Conservation (phyloP, 2,329 filamentous ascomycete species). For the Penicillium digitatum region DNA sequence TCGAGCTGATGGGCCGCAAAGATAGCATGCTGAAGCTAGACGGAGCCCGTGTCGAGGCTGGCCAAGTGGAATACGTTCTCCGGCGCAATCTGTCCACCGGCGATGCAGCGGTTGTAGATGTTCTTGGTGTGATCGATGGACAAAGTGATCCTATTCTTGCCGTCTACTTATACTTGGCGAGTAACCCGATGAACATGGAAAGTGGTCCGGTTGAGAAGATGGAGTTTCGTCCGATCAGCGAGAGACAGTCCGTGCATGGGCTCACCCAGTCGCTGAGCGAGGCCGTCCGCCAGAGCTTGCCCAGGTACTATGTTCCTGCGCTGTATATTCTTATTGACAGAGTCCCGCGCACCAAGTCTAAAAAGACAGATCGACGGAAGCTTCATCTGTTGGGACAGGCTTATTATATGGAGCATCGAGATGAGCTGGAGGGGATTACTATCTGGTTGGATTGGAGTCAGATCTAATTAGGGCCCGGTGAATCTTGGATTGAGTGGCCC, state of each 20-base stretch:
- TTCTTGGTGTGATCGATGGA: conserved; percentile 19
- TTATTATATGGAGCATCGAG: conserved; percentile 17
- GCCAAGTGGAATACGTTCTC: conserved; percentile 23
- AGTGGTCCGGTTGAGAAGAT: conserved; percentile 11
- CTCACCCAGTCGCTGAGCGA: conserved; percentile 9
- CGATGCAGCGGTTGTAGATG: conserved; percentile 17
- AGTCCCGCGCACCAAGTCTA: conserved; percentile 23
- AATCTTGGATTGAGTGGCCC: no score
- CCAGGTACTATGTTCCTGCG: conserved; percentile 18
- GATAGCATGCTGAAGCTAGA: conserved; percentile 27
- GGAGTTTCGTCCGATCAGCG: conserved; percentile 11
- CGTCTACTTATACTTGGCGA: conserved; percentile 15
- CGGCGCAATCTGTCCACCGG: conserved; percentile 7
- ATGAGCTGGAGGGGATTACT: conserved; percentile 12
- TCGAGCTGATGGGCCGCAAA: conserved; percentile 28
- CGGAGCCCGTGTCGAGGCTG: conserved; percentile 21
- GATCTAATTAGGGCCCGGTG: background rate
- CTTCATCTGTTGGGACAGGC: conserved; percentile 19
- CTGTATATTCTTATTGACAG: conserved; percentile 20
- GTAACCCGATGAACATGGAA: conserved; percentile 15
- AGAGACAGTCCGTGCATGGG: conserved; percentile 3
- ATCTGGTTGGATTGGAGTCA: conserved; percentile 14
- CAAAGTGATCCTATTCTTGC: conserved; percentile 14
- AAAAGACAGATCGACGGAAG: conserved; percentile 24
- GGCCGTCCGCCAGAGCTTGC: conserved; percentile 12